phyloP scores from a whole-genome alignment of 495 filamentous ascomycete genomes.

The Pyrenopolyporus hunteri region DNA sequence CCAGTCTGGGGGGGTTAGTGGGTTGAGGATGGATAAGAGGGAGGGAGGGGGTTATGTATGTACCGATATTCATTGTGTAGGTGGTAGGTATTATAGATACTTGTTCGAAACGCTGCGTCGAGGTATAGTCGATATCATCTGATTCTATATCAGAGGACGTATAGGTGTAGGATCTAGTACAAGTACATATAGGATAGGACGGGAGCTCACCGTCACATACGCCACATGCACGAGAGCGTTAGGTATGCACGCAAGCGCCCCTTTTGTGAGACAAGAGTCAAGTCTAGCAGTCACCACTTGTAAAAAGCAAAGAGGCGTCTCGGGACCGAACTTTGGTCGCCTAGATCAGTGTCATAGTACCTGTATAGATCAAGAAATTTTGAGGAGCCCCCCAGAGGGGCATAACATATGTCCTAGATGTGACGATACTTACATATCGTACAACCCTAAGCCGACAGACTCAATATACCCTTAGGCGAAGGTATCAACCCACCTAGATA shows the following conservation, averaged over 20 bases:
- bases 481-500: no score
- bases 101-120: background rate
- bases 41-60: background rate
- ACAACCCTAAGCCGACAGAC: no score
- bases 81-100: background rate
- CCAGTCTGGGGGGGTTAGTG: conserved; percentile 45
- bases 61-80: conserved; percentile 26
- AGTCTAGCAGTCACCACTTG: conserved; percentile 15
- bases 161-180: no score
- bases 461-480: no score
- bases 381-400: no score
- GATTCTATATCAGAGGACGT: background rate
- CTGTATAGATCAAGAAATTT: no score
- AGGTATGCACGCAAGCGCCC: no score
- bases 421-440: no score
- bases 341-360: no score
- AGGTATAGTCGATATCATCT: background rate
- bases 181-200: background rate
- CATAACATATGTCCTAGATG: no score
- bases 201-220: conserved; percentile 17
- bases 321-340: background rate
- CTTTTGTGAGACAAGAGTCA: conserved; percentile 20
- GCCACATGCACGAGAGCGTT: conserved; percentile 17
- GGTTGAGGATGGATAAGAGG: background rate
- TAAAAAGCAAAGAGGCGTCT: background rate